Evolutionary conservation across 179 eudicot genomes (phyloP), one percentile per base, ranked within the genome.

Genomic region (Camellia oleifera): DNA sequence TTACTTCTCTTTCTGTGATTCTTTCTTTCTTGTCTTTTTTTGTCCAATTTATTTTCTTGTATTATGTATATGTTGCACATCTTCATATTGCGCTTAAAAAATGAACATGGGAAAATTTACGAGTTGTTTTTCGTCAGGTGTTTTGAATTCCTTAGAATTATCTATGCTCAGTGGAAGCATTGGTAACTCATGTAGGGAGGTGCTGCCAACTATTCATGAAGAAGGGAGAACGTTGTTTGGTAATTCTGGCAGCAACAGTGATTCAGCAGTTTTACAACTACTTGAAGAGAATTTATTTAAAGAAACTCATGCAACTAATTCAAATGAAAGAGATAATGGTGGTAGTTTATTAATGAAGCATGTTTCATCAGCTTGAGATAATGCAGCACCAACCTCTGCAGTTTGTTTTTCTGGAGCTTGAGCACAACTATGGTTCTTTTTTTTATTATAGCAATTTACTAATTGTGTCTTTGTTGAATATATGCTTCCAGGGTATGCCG

Each of bases 71-170:
- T 40, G 32, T 2, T 75, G 13, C 40, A 50, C 40, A 7, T n/a
- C 54, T 15, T 56, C 63, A 71, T 62, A 32, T 4, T 58, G 40
- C 77, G 40, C 5, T 81, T 65, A 69, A 5, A 10, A 63, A 45
- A 26, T 61, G 61, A 64, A 18, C n/a, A 7, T 10, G 64, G 81
- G 11, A 32, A 76, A 61, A 72, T 17, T 61, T 53, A 8, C 9
- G 54, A 11, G 10, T 7, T 17, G 7, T 79, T 79, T 85, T 82
- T 60, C 67, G 17, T 77, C 85, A 95, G 98, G 98, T 86, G 93
- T 95, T 76, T 84, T 95, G 79, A 78, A 93, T 87, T 83, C 92
- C 56, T 44, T 45, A 58, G 98, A 95, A 83, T 81, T 95, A 75
- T 93, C 97, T 9, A 62, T 89, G 90, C 90, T 95, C 77, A 85